phyloP scores from a whole-genome alignment of 2,329 filamentous ascomycete genomes.

The Apiospora pterosperma region DNA sequence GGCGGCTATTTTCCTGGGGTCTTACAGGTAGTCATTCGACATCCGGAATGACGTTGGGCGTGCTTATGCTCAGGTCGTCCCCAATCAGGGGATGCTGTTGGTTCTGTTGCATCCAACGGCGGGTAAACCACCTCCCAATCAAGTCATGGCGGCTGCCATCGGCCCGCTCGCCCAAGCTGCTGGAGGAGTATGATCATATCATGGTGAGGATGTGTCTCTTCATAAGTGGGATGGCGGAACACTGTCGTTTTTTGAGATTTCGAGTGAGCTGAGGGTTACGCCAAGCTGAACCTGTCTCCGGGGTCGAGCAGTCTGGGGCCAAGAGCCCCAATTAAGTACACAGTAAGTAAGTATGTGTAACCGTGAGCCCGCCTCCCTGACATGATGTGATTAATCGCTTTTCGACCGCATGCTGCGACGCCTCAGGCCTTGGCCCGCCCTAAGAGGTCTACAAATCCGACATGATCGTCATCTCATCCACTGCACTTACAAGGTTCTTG shows the following conservation, averaged over 20 bases:
- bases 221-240: background rate
- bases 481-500: background rate
- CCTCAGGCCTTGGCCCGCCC: background rate
- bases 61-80: background rate
- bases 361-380: too few relatives aligned
- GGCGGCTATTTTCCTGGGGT: background rate
- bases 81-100: background rate
- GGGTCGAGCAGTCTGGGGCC: background rate
- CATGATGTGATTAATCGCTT: background rate
- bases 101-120: background rate
- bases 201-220: background rate
- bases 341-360: too few relatives aligned
- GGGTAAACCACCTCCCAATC: background rate
- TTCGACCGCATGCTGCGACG: background rate
- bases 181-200: background rate
- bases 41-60: background rate
- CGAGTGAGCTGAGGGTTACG: background rate
- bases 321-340: background rate
- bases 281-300: background rate
- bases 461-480: background rate
- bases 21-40: background rate
- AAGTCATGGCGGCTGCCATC: background rate
- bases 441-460: too few relatives aligned
- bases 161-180: background rate
- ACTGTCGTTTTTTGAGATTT: background rate